phyloP scores from a whole-genome alignment of 805 yeast species.

The Suhomyces sp. region DNA sequence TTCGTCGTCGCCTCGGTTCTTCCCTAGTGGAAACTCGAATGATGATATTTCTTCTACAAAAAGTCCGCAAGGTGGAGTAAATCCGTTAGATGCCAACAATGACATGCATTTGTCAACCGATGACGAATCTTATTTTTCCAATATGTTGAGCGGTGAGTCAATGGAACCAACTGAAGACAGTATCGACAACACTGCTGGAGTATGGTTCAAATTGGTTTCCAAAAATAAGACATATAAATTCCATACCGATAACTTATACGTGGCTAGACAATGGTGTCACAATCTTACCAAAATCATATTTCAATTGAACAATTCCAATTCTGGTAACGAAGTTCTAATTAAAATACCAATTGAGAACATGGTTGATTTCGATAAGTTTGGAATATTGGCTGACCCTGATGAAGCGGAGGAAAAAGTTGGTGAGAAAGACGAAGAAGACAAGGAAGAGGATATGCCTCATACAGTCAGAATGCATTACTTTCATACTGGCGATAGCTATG shows the following conservation, averaged over 20 bases:
- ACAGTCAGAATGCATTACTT: slow-evolving; percentile 55
- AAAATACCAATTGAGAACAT: slow-evolving; percentile 74
- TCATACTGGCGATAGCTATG: slow-evolving; percentile 7
- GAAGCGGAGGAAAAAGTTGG: slow-evolving; percentile 3
- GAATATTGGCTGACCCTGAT: slow-evolving; percentile 36
- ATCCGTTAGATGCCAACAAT: background rate
- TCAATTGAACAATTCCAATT: slow-evolving; percentile 55
- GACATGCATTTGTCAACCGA: slow-evolving; percentile 11
- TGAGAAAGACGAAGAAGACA: slow-evolving; percentile 29
- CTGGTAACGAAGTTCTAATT: slow-evolving; percentile 68
- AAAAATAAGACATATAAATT: slow-evolving; percentile 59
- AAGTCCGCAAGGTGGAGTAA: background rate
- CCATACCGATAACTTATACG: slow-evolving; percentile 65
- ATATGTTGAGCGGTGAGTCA: slow-evolving; percentile 16
- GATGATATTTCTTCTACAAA: slow-evolving; percentile 7
- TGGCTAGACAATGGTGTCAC: slow-evolving; percentile 81
- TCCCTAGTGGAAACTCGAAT: background rate
- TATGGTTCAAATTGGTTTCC: slow-evolving; percentile 60
- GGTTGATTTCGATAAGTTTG: slow-evolving; percentile 54
- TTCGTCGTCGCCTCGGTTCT: slow-evolving; percentile 1
- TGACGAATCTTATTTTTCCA: slow-evolving; percentile 19
- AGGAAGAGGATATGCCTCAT: slow-evolving; percentile 35
- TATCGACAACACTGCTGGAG: slow-evolving; percentile 17
- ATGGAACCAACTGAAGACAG: slow-evolving; percentile 21
- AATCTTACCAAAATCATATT: slow-evolving; percentile 73